These are phyloP conservation scores for Globisporangium alternatum DNA, from an alignment of 352 stramenopile genomes.

Conservation along the genomic window DNA sequence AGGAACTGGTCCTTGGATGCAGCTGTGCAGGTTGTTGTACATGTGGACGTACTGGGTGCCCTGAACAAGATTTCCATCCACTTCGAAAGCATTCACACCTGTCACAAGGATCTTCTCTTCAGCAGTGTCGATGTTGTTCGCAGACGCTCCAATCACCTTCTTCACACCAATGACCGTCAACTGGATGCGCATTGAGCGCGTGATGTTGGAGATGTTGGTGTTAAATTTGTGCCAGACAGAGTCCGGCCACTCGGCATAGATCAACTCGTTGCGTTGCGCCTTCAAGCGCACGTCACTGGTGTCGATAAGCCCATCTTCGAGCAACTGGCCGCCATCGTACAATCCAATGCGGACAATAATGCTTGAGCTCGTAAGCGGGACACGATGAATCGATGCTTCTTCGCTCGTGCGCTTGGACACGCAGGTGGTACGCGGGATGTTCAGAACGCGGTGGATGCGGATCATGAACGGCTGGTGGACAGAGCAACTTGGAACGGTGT, in stretches of 20 bases:
- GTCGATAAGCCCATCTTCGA: slow-evolving; percentile 69
- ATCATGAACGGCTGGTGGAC: slow-evolving; percentile 69
- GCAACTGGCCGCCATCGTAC: slow-evolving; percentile 66
- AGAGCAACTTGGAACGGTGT: slow-evolving; percentile 42
- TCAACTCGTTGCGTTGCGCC: slow-evolving; percentile 63
- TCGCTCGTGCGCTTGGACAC: slow-evolving; percentile 66
- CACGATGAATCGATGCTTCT: slow-evolving; percentile 45
- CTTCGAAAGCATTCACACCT: slow-evolving; percentile 80
- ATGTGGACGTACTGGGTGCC: slow-evolving; percentile 75
- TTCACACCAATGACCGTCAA: slow-evolving; percentile 73
- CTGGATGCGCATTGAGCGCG: slow-evolving; percentile 72
- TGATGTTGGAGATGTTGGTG: slow-evolving; percentile 64
- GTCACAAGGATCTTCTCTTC: slow-evolving; percentile 81
- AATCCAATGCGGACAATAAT: slow-evolving; percentile 76
- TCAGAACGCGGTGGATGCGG: slow-evolving; percentile 74
- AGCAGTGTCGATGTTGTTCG: slow-evolving; percentile 30
- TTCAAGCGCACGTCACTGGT: slow-evolving; percentile 70
- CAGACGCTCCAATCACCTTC: slow-evolving; percentile 48
- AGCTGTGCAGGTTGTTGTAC: slow-evolving; percentile 80
- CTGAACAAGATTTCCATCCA: slow-evolving; percentile 64
- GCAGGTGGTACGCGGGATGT: slow-evolving; percentile 76
- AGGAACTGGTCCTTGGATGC: slow-evolving; percentile 63
- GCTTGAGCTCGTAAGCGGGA: slow-evolving; percentile 56
- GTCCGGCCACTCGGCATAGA: slow-evolving; percentile 76
- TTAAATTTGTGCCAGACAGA: slow-evolving; percentile 79